These are phyloP conservation scores for Colletotrichum tropicicola DNA, from an alignment of 2,329 filamentous ascomycete genomes.

Conservation along the genomic window DNA sequence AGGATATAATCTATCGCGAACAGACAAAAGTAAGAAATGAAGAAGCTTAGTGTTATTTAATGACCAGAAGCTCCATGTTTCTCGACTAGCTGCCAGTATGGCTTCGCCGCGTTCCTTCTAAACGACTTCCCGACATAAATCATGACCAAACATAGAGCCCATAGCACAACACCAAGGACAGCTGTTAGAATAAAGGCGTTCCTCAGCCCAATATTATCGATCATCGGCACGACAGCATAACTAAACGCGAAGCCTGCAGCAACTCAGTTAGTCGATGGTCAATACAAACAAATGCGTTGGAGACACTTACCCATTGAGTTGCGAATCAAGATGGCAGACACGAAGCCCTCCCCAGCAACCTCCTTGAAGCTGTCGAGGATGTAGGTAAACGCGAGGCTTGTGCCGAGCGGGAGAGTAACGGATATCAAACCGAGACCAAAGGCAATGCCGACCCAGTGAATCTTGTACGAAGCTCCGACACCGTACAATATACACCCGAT, in stretches of 20 bases:
- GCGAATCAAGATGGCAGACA: conserved; percentile 35
- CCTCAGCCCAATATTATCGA: conserved; percentile 31
- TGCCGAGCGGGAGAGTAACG: conserved; percentile 33
- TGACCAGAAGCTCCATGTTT: background rate
- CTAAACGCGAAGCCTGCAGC: conserved; percentile 35
- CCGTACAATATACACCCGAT: conserved; percentile 35
- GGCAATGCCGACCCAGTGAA: conserved; percentile 36
- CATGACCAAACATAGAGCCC: conserved; percentile 23
- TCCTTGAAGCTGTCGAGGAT: conserved; percentile 37
- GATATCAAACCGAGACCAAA: conserved; percentile 35
- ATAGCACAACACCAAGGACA: conserved; percentile 30
- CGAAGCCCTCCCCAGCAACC: conserved; percentile 33
- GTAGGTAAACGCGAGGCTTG: conserved; percentile 35
- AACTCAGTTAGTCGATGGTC: background rate
- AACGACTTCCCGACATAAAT: conserved; percentile 28
- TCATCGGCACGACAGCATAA: conserved; percentile 37
- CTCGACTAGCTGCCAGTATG: conserved; percentile 34
- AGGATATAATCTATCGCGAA: too few species aligned
- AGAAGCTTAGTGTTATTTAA: background rate
- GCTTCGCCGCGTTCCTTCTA: conserved; percentile 24
- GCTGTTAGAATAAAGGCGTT: conserved; percentile 34
- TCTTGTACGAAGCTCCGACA: conserved; percentile 33
- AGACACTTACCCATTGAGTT: conserved; percentile 33
- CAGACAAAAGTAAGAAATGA: background rate
- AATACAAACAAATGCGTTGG: background rate